Evolutionary conservation across 1,139 yeast genomes (phyloP).

Genomic region (Suhomyces chickasaworum): DNA sequence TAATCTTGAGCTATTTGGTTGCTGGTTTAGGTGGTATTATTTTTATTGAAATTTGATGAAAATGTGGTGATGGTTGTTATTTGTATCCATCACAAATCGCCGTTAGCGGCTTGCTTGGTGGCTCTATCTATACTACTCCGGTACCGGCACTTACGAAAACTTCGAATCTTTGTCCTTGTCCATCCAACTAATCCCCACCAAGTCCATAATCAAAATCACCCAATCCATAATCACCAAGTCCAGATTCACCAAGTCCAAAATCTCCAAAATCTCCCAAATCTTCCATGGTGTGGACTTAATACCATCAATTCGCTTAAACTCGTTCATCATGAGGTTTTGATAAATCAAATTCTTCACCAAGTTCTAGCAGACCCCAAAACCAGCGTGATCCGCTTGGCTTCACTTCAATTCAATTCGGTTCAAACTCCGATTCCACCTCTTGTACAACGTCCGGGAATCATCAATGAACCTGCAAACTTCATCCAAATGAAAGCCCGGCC

Average conservation of each 20-base stretch:
- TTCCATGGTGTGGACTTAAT: conserved; percentile 32
- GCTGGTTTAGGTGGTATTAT: neutral
- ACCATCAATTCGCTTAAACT: conserved; percentile 19
- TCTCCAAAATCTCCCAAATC: conserved; percentile 12
- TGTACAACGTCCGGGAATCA: conserved; percentile 1
- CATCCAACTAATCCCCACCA: neutral
- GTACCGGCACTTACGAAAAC: conserved; percentile 11
- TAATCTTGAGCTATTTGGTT: neutral
- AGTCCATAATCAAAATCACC: conserved; percentile 9
- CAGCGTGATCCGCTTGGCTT: conserved; percentile 1
- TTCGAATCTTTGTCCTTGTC: conserved; percentile 18
- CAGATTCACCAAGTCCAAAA: conserved; percentile 2
- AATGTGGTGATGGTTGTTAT: conserved; percentile 11
- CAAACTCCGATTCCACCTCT: neutral
- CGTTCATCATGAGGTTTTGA: conserved; percentile 11
- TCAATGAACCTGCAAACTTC: no score
- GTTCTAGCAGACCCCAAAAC: conserved; percentile 1
- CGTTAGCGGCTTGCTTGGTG: conserved; percentile 19
- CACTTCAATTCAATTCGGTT: conserved; percentile 1
- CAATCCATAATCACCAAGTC: conserved; percentile 13
- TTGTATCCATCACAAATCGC: conserved; percentile 17
- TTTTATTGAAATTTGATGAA: neutral
- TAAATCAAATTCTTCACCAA: neutral
- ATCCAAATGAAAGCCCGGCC: conserved; percentile 1
- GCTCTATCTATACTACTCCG: conserved; percentile 18